phyloP scores from a whole-genome alignment of 176 grass and related monocot genomes.

The Aechmea fasciata region DNA sequence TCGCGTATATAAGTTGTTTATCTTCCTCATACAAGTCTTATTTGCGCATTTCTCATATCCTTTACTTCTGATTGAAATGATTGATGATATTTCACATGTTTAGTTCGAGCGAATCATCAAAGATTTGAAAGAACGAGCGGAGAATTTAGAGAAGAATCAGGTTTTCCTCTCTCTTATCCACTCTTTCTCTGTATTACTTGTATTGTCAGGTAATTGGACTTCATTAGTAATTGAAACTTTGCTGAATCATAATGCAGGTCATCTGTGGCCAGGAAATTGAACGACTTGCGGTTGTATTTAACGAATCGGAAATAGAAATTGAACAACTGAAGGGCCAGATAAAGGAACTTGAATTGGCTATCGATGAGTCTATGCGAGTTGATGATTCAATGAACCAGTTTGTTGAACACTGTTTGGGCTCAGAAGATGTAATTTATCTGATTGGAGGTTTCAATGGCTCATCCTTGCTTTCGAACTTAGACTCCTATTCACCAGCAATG shows the following conservation, averaged over 20 bases:
- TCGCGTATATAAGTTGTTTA: background rate
- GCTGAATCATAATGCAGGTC: background rate
- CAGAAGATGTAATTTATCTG: slow-evolving; percentile 71
- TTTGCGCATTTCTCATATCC: background rate
- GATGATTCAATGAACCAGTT: slow-evolving; percentile 51
- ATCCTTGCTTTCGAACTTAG: slow-evolving; percentile 44
- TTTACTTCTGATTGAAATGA: background rate
- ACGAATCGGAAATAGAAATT: background rate
- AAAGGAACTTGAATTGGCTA: background rate
- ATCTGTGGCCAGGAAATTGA: background rate
- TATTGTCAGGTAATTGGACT: background rate
- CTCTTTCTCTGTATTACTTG: background rate
- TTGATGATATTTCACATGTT: slow-evolving; percentile 10
- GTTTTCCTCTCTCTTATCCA: slow-evolving; percentile 24
- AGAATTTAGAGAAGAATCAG: slow-evolving; percentile 50
- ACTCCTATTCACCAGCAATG: slow-evolving; percentile 64
- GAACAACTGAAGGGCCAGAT: background rate
- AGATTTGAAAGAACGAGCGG: slow-evolving; percentile 38
- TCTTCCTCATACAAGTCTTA: background rate
- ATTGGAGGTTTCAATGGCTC: slow-evolving; percentile 57
- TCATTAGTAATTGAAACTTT: background rate
- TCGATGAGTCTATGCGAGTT: background rate
- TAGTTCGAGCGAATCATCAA: slow-evolving; percentile 42
- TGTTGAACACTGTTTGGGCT: slow-evolving; percentile 58
- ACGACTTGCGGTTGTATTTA: background rate